phyloP scores from a whole-genome alignment of 306 rosid genomes.

The Erythrophleum fordii region DNA sequence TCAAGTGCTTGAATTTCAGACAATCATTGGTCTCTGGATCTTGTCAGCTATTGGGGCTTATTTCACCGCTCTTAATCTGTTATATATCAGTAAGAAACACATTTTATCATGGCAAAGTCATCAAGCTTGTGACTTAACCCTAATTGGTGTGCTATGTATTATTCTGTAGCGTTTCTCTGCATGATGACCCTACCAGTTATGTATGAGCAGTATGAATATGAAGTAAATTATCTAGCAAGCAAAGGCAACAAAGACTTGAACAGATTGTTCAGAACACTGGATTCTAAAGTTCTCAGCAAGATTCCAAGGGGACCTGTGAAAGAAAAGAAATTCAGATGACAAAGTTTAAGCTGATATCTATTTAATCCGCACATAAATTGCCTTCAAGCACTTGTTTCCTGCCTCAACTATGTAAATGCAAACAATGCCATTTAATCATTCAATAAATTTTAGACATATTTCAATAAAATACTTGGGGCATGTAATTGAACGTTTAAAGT shows the following conservation, averaged over 20 bases:
- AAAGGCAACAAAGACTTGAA: constrained; percentile 54
- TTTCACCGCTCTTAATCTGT: constrained; percentile 50
- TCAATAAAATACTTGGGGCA: not conserved
- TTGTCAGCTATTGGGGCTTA: constrained; percentile 57
- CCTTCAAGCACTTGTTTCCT: not conserved
- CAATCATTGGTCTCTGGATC: constrained; percentile 54
- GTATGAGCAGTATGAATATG: constrained; percentile 63
- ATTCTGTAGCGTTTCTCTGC: constrained; percentile 50
- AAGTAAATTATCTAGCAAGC: constrained; percentile 57
- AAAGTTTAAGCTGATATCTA: not conserved
- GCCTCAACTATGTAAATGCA: not conserved
- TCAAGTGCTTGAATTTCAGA: constrained; percentile 49
- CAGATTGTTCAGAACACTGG: constrained; percentile 52
- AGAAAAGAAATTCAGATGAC: constrained; percentile 42
- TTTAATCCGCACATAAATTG: constrained; percentile 24
- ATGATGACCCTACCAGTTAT: constrained; percentile 50
- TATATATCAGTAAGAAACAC: constrained; percentile 52
- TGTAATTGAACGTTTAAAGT: not conserved
- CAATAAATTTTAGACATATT: not conserved
- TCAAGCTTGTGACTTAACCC: not conserved
- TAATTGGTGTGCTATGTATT: not conserved
- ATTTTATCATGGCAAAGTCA: not conserved
- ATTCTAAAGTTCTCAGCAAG: constrained; percentile 54
- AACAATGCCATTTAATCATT: not conserved
- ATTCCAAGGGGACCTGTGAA: constrained; percentile 73